Base-by-base conservation (phyloP, 2,329 filamentous ascomycete genomes). In the Fusarium denticulatum region DNA sequence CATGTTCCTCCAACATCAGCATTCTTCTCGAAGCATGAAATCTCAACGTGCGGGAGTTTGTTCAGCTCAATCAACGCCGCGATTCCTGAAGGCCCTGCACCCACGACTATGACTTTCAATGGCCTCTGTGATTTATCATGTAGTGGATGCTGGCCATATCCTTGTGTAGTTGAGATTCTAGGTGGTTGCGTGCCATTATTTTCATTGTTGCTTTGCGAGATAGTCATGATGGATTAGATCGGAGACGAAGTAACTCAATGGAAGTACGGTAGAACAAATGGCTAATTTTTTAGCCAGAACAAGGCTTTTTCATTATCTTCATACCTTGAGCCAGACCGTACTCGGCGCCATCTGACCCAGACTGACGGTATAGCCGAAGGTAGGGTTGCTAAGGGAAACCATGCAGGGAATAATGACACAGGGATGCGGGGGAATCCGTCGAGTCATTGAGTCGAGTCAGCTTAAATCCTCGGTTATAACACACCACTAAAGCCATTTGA, bases 1-100 rank as follows among this genome's bases (percentile, higher is more conserved):
- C 67, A 69, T 22, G 63, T 67, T 16, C 67, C 67, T 1, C 67
- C 67, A 20, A 69, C 56, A 20, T 63, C 58, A 2, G 26, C 18
- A 30, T 69, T 69, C 40, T 69, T 69, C 37, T 69, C 67, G n/a
- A 58, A 61, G 16, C 55, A 62, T 4, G 12, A 13, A 36, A 55
- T 13, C n/a, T 47, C n/a, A 15, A 59, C 20, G 15, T 59, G 28
- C 1, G 50, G n/a, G 13, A 69, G 45, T 26, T 55, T 55, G 28
- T 46, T 50, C 13, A 61, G 24, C 18, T 69, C 42, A 30, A 61
- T 55, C 28, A 61, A 36, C 6, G 50, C 45, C 16, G 66, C 62
- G 18, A 69, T 56, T 11, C 66, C 66, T 15, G 62, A 69, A 5
- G 57, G 56, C 5, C 66, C 66, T 24, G 66, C 62, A 10, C 62